phyloP scores from a whole-genome alignment of 441 rosid species.

The Aleurites moluccanus region DNA sequence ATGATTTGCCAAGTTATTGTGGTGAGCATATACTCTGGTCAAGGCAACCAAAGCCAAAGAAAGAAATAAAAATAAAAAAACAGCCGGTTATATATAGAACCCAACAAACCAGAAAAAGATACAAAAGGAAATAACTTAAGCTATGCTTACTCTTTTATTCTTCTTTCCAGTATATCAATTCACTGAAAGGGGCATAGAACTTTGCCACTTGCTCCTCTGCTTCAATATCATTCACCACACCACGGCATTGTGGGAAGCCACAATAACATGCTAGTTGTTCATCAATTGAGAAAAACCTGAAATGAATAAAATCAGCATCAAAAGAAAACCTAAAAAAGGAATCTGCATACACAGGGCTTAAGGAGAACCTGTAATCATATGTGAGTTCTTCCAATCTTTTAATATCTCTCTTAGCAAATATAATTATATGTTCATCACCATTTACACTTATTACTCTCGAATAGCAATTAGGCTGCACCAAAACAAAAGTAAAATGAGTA shows the following conservation, averaged over 20 bases:
- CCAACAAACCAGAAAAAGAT: not conserved
- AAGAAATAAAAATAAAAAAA: no score
- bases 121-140: slow-evolving; percentile 2
- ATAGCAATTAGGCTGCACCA: slow-evolving; percentile 95
- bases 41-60: no score
- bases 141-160: slow-evolving; percentile 47
- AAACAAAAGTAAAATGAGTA: slow-evolving; percentile 22
- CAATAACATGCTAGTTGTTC: slow-evolving; percentile 90
- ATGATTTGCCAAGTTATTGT: not conserved
- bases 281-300: slow-evolving; percentile 95
- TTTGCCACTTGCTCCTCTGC: slow-evolving; percentile 81
- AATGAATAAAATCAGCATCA: slow-evolving; percentile 26
- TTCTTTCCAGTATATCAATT: slow-evolving; percentile 76
- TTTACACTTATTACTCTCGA: slow-evolving; percentile 89
- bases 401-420: slow-evolving; percentile 96
- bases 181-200: slow-evolving; percentile 62
- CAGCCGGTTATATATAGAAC: no score
- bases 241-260: slow-evolving; percentile 91
- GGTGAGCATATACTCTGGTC: slow-evolving; percentile 3
- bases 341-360: slow-evolving; percentile 10
- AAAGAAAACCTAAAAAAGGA: slow-evolving; percentile 8
- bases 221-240: slow-evolving; percentile 93
- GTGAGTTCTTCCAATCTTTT: slow-evolving; percentile 97
- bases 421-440: slow-evolving; percentile 90
- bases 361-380: slow-evolving; percentile 85